Conservation (phyloP, 345 rosid species). For the Syzygium jambos region DNA sequence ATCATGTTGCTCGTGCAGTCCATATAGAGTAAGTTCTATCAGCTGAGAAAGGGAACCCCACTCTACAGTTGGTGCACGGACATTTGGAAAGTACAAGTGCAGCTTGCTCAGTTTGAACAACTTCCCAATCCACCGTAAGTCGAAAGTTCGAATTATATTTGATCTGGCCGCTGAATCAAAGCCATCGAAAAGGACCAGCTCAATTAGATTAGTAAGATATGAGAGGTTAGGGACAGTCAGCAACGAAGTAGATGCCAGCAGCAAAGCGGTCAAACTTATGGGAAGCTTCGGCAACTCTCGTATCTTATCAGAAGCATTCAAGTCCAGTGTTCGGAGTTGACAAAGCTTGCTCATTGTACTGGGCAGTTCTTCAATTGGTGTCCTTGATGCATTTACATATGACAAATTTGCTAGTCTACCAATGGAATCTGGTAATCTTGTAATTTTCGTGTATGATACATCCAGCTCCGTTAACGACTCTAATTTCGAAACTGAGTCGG, state of each 20-base stretch:
- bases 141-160: too few relatives aligned
- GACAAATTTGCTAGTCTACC: neutral
- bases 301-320: rapidly evolving
- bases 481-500: neutral
- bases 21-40: too few relatives aligned
- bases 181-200: too few relatives aligned
- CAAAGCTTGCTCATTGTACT: neutral
- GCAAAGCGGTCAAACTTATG: neutral
- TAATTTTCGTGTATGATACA: rapidly evolving
- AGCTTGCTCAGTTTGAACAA: too few relatives aligned
- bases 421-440: neutral
- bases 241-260: rapidly evolving
- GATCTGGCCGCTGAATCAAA: too few relatives aligned
- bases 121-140: too few relatives aligned
- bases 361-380: neutral
- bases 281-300: neutral
- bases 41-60: too few relatives aligned
- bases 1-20: too few relatives aligned
- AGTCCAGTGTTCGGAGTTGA: neutral
- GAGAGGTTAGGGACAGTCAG: neutral
- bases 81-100: too few relatives aligned
- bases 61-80: too few relatives aligned
- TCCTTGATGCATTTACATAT: rapidly evolving
- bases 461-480: rapidly evolving
- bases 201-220: too few relatives aligned